Base-by-base conservation (phyloP, 768 basidiomycete species). In the Phaeolepiota aurea region DNA sequence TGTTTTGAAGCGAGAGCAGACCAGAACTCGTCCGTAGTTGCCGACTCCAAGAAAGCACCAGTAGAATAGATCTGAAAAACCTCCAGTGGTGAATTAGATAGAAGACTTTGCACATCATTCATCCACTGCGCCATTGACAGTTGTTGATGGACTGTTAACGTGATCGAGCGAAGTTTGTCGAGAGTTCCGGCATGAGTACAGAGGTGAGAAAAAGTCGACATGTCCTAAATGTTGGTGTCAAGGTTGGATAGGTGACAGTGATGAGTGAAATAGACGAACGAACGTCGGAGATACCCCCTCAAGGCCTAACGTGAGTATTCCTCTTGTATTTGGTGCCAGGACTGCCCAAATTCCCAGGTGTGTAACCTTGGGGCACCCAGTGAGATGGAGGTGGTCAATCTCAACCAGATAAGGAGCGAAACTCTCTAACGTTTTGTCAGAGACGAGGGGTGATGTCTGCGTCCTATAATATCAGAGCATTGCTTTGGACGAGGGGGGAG, bases 341-440 rank as follows among this genome's bases (percentile, higher is more conserved):
- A 86, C 45, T 2, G 71, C 62, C 53, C 61, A 69, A 1, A 87
- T 57, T 1, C 85, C 82, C 5, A 45, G 45, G 37, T 87, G 71
- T 1, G 81, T 83, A 18, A 87, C 75, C 50, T 71, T 82, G 2
- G 71, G 66, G 53, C 86, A 89, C 14, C 86, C 87, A 1, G 74
- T 69, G 10, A 90, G 57, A 39, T 72, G 65, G 2, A 89, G 50
- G 30, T 76, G 66, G 32, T 79, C 72, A 12, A 89, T 59, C 4
- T 68, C 59, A 5, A 51, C 46, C 20, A 86, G 63, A 36, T 62
- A 51, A 0, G 72, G 64, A 0, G 80, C 71, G 3, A 87, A 48
- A 3, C 61, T 49, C 35, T 62, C 64, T 20, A 89, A 55, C 2
- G 77, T 50, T 3, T 47, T 49, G 48, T 90, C 83, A 0, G 77